Percentiles rank a stretch among this genome's conserved stretches.
Conservation (phyloP, 2,329 filamentous ascomycete genomes). For the Trichophyton simii region DNA sequence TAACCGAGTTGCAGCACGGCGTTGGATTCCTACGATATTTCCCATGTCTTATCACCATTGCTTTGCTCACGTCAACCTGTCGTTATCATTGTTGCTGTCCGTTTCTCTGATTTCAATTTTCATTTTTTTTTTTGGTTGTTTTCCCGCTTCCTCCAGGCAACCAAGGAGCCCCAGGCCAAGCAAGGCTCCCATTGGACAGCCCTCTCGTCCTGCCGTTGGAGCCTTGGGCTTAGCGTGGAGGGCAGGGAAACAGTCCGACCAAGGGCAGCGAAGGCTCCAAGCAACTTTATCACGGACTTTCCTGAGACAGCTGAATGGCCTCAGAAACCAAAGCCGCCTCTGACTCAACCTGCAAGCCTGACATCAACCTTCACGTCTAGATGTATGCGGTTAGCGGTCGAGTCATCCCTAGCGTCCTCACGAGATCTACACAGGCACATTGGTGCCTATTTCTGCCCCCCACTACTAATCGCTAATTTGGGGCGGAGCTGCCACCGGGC, state of each 20-base stretch:
- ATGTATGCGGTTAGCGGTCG: not conserved
- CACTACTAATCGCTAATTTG: not conserved
- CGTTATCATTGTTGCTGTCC: not conserved
- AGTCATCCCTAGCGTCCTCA: not conserved
- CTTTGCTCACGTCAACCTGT: not conserved
- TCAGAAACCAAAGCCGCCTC: not conserved
- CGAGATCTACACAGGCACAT: not conserved
- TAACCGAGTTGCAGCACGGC: not conserved
- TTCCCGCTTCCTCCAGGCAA: not conserved
- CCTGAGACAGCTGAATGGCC: not conserved
- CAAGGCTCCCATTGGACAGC: not conserved
- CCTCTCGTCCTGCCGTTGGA: not conserved
- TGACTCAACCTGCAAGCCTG: conserved; percentile 1
- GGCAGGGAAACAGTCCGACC: not conserved
- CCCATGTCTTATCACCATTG: not conserved
- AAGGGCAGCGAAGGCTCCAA: not conserved
- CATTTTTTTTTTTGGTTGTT: not conserved
- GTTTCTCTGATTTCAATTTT: not conserved
- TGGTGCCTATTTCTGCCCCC: not conserved
- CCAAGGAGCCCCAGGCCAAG: not conserved
- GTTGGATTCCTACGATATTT: not conserved
- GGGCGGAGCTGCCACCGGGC: not conserved
- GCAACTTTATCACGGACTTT: not conserved
- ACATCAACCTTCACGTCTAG: not conserved
- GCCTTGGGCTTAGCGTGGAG: conserved; percentile 3